Evolutionary conservation across 2,329 filamentous ascomycete genomes (phyloP), one percentile per base, ranked within the genome.

Genomic region (Cytospora piceicola): DNA sequence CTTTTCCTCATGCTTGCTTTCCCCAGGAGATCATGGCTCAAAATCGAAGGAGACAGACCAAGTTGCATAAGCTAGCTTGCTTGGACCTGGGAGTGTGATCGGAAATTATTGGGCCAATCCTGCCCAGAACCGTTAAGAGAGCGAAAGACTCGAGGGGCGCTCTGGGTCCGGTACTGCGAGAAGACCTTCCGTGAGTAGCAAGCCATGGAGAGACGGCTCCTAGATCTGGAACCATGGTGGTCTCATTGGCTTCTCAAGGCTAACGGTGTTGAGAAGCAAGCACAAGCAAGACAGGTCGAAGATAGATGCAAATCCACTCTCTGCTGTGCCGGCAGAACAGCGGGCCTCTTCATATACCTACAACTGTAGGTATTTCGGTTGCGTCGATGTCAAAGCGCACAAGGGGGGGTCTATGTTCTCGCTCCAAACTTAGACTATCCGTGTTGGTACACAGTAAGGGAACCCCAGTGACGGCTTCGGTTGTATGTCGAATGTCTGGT

Each of bases 151-250:
- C 20, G 42, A 46, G 42, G 11, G 42, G 2, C 42, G 46, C 3
- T 20, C 46, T n/a, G 46, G 46, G 22, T 14, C n/a, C n/a, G 42
- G 20, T 46, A 22, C 20, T n/a, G 20, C 9, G 20, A 46, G n/a
- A 20, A 30, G 52, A 55, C 51, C 60, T 62, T 56, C 60, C 60
- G 34, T 49, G 52, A 32, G 24, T 17, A 56, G 60, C 60, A 56
- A 56, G n/a, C 46, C 46, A 9, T 49, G 4, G n/a, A 11, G 20
- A 49, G 46, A 24, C 4, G 22, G n/a, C n/a, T 22, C 46, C n/a
- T 49, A 11, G n/a, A 49, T 24, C 9, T 24, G n/a, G 46, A 14
- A 4, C 11, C 9, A 24, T 49, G 46, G 8, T 12, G 39, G 8
- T 39, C 20, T 56, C 20, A 4, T 36, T 22, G 22, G n/a, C 27